Conservation (phyloP, 2,329 filamentous ascomycete species). For the Cordyceps cateniannulata region DNA sequence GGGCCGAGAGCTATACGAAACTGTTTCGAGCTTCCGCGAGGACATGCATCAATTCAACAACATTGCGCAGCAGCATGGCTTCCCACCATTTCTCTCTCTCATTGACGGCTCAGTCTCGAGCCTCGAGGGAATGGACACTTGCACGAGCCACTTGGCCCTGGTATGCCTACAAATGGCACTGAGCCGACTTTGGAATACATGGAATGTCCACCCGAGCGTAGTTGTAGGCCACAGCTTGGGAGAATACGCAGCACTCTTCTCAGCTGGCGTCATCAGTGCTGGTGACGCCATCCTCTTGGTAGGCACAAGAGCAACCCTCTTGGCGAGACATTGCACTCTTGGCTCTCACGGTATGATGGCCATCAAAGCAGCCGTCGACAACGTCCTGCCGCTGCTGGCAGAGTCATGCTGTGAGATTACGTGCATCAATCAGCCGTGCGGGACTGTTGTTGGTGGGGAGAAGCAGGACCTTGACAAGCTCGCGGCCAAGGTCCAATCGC, state of each 20-base stretch:
- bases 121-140: background rate
- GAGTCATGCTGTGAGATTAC: conserved; percentile 44
- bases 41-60: background rate
- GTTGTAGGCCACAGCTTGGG: conserved; percentile 61
- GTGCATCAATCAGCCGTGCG: conserved; percentile 67
- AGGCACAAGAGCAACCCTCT: conserved; percentile 57
- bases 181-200: conserved; percentile 41
- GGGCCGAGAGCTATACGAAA: conserved; percentile 40
- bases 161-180: conserved; percentile 42
- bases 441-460: conserved; percentile 53
- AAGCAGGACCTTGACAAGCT: background rate
- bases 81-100: background rate
- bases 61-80: background rate
- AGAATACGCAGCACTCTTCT: conserved; percentile 66
- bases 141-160: background rate
- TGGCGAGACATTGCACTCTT: conserved; percentile 57
- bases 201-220: conserved; percentile 43
- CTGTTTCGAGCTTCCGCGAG: background rate
- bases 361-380: background rate
- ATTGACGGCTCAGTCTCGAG: background rate
- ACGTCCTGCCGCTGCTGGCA: conserved; percentile 30
- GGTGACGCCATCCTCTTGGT: conserved; percentile 68
- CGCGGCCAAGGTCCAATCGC: background rate
- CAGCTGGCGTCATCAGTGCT: conserved; percentile 63
- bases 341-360: conserved; percentile 54